Evolutionary conservation across 805 yeast species (phyloP).

Genomic region (Teunomyces cretensis): DNA sequence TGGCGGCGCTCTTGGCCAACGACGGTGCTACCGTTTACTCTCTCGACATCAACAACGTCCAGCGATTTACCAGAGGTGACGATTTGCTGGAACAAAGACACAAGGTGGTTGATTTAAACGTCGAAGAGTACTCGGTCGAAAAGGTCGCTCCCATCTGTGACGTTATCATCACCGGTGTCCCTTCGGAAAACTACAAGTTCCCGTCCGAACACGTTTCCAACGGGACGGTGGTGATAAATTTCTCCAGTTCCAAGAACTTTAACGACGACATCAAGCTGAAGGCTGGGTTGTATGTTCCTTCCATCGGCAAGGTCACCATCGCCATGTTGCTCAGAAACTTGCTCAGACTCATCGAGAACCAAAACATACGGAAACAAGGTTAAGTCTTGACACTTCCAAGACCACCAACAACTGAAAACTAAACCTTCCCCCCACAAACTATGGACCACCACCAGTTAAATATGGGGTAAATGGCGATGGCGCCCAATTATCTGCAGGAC

Average conservation of each 20-base stretch:
- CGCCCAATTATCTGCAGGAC: background rate
- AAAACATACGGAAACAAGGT: constrained; percentile 22
- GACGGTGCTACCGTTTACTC: constrained; percentile 97
- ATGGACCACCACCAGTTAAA: too few relatives aligned
- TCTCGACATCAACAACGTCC: constrained; percentile 82
- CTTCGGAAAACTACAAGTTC: constrained; percentile 77
- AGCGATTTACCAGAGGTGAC: constrained; percentile 91
- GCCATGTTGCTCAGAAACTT: constrained; percentile 90
- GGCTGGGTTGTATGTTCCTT: constrained; percentile 92
- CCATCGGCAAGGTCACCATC: constrained; percentile 94
- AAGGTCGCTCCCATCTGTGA: constrained; percentile 75
- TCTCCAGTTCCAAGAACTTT: constrained; percentile 87
- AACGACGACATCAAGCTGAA: constrained; percentile 74
- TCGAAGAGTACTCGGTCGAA: constrained; percentile 52
- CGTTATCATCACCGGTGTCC: constrained; percentile 95
- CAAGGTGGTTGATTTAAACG: constrained; percentile 60
- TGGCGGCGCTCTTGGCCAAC: constrained; percentile 93
- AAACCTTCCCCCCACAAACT: too few relatives aligned
- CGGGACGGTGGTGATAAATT: constrained; percentile 90
- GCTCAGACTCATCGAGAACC: constrained; percentile 76
- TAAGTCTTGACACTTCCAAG: background rate
- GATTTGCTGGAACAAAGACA: constrained; percentile 81
- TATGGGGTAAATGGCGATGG: background rate
- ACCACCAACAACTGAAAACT: too few relatives aligned
- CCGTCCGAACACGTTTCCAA: constrained; percentile 76